Evolutionary conservation across 2,329 filamentous ascomycete genomes (phyloP), one percentile per base, ranked within the genome.

Genomic region (Fusarium graminum): DNA sequence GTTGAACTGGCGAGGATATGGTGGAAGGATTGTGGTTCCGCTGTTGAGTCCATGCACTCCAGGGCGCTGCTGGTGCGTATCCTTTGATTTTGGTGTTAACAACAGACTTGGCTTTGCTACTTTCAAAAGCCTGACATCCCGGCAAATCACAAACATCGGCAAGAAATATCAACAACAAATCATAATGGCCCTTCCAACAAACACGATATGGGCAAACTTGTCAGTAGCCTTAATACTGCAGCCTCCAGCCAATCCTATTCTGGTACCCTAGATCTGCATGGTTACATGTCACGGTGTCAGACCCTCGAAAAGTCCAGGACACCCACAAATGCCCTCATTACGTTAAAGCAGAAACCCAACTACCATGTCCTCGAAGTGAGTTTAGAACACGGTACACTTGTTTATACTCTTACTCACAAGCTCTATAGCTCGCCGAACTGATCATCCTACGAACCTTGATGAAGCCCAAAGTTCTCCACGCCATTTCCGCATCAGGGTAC

Each of bases 281-380:
- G 70, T 17, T 67, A 74, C 52, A 66, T 74, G 41, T 70, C 71
- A 6, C 69, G 74, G 2, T 67, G 71, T 12, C 67, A 72, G 36
- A 65, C 75, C n/a, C 71, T 75, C 16, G 65, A 65, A 11, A 72
- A 69, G 44, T 70, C 69, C 6, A 74, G 70, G 52, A 32, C 69
- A n/a, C 57, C 77, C 17, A 70, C 68, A 8, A 64, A 73, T 25
- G 57, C 74, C 9, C 59, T 76, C 29, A 68, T 72, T 34, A 59
- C 71, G 2, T 68, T 74, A 1, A 74, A 77, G 28, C 67, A 73
- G 64, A 70, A 65, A 16, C 74, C 74, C n/a, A 75, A 75, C 40
- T 74, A 76, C 39, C 75, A 77, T 63, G 74, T 74, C 9, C 66
- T 77, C 22, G 73, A 77, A 50, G 74, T 75, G 34, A 41, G n/a